A percentile compares a stretch with the other conserved stretches of the same genome.
These are phyloP conservation scores for Teratosphaeria pseudoeucalypti DNA, from an alignment of 2,329 filamentous ascomycete genomes.

Conservation along the genomic window DNA sequence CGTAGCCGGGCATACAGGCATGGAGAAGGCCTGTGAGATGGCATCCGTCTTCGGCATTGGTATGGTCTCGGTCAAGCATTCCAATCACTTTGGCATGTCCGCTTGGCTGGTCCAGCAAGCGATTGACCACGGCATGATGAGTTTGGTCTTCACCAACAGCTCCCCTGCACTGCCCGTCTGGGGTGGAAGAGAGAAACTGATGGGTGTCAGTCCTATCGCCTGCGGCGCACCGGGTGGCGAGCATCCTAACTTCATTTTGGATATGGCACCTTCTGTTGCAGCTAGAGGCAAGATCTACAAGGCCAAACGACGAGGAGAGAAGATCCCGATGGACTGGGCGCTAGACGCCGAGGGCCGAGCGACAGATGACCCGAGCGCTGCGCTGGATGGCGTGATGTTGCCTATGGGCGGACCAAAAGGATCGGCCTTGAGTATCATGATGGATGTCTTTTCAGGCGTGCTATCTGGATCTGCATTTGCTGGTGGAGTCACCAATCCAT, in stretches of 20 bases:
- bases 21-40: conserved; percentile 57
- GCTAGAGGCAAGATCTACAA: conserved; percentile 66
- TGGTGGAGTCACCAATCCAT: conserved; percentile 64
- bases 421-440: conserved; percentile 61
- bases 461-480: conserved; percentile 70
- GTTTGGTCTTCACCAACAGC: conserved; percentile 50
- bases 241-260: conserved; percentile 55
- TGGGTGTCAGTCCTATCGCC: conserved; percentile 65
- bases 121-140: conserved; percentile 57
- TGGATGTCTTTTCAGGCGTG: conserved; percentile 79
- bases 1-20: conserved; percentile 55
- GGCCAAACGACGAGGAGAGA: conserved; percentile 55
- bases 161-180: conserved; percentile 62
- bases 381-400: conserved; percentile 69
- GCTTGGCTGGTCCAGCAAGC: conserved; percentile 74
- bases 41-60: conserved; percentile 59
- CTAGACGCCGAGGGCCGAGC: conserved; percentile 54
- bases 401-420: conserved; percentile 82
- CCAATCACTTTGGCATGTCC: conserved; percentile 76
- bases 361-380: conserved; percentile 51
- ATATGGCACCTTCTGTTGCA: conserved; percentile 62
- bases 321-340: conserved; percentile 65
- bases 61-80: conserved; percentile 64
- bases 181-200: conserved; percentile 57
- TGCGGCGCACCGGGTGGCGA: conserved; percentile 62